phyloP scores from a whole-genome alignment of 2,329 filamentous ascomycete genomes.

The Nemania sp. region DNA sequence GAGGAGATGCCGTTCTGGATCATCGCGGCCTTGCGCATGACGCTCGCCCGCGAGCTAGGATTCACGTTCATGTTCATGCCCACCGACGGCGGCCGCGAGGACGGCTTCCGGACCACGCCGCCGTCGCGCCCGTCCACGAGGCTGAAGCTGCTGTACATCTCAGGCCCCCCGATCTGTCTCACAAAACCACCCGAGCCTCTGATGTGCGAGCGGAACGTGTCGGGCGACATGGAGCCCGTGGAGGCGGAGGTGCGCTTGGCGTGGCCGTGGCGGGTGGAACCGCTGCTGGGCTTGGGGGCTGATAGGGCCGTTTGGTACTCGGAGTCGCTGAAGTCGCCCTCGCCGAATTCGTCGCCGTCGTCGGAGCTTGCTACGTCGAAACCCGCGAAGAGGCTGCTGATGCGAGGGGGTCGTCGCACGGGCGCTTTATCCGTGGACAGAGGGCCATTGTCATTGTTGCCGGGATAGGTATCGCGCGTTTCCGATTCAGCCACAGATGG shows the following conservation, averaged over 20 bases:
- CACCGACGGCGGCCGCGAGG: conserved; percentile 46
- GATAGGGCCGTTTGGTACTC: conserved; percentile 76
- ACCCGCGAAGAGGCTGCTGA: conserved; percentile 87
- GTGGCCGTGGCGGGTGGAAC: conserved; percentile 52
- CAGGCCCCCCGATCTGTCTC: conserved; percentile 55
- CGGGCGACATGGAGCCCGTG: conserved; percentile 57
- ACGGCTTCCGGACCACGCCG: conserved; percentile 49
- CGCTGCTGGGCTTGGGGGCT: conserved; percentile 67
- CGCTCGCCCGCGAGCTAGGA: conserved; percentile 63
- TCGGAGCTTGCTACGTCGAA: conserved; percentile 80
- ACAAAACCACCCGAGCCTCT: conserved; percentile 49
- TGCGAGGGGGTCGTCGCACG: conserved; percentile 76
- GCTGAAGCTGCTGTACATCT: conserved; percentile 60
- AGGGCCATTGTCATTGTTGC: conserved; percentile 84
- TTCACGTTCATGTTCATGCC: conserved; percentile 56
- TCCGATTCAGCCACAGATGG: conserved; percentile 50
- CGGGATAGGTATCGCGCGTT: conserved; percentile 76
- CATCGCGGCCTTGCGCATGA: conserved; percentile 82
- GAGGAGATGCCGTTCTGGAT: conserved; percentile 82
- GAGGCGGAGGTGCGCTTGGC: conserved; percentile 59
- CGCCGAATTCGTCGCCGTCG: conserved; percentile 72
- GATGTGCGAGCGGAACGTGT: conserved; percentile 49
- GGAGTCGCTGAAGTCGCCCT: conserved; percentile 72
- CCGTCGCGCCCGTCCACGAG: conserved; percentile 50
- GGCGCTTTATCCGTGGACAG: conserved; percentile 70